phyloP scores from a whole-genome alignment of 2,329 filamentous ascomycete genomes.

The Eurotiales sp. region DNA sequence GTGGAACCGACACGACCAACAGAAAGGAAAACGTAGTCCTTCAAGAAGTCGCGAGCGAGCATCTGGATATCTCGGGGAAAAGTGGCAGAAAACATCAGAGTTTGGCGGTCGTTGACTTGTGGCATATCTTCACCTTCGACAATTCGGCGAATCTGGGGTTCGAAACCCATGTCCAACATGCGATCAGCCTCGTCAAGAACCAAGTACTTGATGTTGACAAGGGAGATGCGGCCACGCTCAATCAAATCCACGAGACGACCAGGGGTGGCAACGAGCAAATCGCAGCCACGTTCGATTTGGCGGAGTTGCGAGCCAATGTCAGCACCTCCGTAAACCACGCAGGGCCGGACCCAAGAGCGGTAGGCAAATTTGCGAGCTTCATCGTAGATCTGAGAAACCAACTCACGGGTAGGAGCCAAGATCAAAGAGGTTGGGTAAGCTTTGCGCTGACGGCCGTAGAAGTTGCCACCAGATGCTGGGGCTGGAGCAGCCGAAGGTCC shows the following conservation, averaged over 20 bases:
- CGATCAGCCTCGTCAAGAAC: slow-evolving; percentile 98
- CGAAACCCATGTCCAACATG: slow-evolving; percentile 99
- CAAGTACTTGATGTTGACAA: slow-evolving; percentile 98
- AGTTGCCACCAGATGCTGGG: slow-evolving; percentile 59
- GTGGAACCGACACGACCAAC: slow-evolving; percentile 98
- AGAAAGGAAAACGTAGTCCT: slow-evolving; percentile 98
- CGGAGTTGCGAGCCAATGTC: slow-evolving; percentile 98
- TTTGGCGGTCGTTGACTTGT: slow-evolving; percentile 75
- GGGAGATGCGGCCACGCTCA: slow-evolving; percentile 95
- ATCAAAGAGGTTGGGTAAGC: slow-evolving; percentile 95
- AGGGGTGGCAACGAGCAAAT: slow-evolving; percentile 93
- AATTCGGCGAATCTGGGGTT: slow-evolving; percentile 97
- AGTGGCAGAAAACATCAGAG: slow-evolving; percentile 99
- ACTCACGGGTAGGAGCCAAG: slow-evolving; percentile 92
- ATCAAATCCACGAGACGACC: slow-evolving; percentile 97
- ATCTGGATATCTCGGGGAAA: slow-evolving; percentile 99
- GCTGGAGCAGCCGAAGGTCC: slow-evolving; percentile 71
- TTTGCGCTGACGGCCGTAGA: slow-evolving; percentile 90
- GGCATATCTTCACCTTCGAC: slow-evolving; percentile 99
- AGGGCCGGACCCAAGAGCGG: slow-evolving; percentile 97
- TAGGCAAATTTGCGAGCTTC: slow-evolving; percentile 98
- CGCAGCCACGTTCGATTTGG: slow-evolving; percentile 95
- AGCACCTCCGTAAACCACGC: slow-evolving; percentile 97
- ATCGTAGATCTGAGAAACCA: slow-evolving; percentile 98
- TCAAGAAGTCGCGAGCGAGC: slow-evolving; percentile 96